These are phyloP conservation scores for Daldinia grandis DNA, from an alignment of 495 filamentous ascomycete genomes.

Conservation along the genomic window DNA sequence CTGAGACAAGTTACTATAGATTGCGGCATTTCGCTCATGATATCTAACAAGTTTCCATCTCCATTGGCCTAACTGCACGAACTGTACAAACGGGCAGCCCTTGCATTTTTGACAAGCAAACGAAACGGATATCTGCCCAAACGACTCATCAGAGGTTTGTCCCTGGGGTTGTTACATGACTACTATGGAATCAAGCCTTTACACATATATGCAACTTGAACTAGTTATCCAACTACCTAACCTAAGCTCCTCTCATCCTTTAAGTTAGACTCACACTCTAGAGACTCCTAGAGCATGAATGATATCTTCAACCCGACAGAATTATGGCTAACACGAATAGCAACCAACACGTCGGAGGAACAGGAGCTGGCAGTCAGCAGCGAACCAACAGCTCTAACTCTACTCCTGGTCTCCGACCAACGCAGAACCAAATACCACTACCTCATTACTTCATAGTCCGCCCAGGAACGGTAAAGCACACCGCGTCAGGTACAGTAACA, in stretches of 20 bases:
- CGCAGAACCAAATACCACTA: constrained; percentile 16
- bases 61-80: background rate
- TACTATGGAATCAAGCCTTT: background rate
- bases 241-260: background rate
- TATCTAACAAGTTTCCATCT: constrained; percentile 5
- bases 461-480: constrained; percentile 29
- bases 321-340: constrained; percentile 6
- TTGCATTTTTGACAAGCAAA: constrained; percentile 19
- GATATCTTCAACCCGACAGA: background rate
- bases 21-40: background rate
- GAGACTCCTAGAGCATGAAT: constrained; percentile 3
- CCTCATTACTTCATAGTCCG: constrained; percentile 53
- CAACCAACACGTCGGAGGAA: background rate
- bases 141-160: constrained; percentile 5
- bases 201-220: constrained; percentile 2
- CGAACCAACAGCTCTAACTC: background rate
- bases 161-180: background rate
- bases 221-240: background rate
- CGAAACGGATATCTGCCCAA: constrained; percentile 12
- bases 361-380: background rate
- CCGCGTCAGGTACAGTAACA: constrained; percentile 25
- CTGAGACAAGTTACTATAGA: constrained; percentile 4
- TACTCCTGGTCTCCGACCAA: background rate
- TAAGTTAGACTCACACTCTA: background rate
- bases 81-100: constrained; percentile 12